phyloP scores from a whole-genome alignment of 768 basidiomycete species.

The Myochromella boudieri region DNA sequence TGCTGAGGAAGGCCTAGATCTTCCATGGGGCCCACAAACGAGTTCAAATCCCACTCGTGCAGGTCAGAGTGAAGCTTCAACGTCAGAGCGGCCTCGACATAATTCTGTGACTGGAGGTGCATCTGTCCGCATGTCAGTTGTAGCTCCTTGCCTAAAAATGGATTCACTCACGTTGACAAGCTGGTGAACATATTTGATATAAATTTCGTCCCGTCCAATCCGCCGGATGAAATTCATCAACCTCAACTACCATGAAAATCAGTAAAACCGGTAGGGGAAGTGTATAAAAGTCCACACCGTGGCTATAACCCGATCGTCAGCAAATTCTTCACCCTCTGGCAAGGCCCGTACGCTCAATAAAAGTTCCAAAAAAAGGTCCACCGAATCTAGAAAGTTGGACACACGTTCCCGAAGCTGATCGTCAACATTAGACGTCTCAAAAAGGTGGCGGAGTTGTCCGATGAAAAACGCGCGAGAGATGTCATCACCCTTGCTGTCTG shows the following conservation, averaged over 20 bases:
- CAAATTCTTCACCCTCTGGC: conserved; percentile 91
- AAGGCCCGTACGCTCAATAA: conserved; percentile 84
- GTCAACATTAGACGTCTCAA: conserved; percentile 81
- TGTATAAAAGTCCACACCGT: conserved; percentile 51
- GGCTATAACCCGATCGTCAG: conserved; percentile 92
- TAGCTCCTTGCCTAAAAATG: conserved; percentile 6
- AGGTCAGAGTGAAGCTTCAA: conserved; percentile 93
- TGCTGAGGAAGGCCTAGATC: conserved; percentile 90
- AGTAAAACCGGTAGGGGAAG: conserved; percentile 7
- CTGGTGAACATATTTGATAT: conserved; percentile 95
- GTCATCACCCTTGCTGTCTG: conserved; percentile 87
- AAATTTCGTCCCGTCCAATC: conserved; percentile 91
- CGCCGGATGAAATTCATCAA: conserved; percentile 93
- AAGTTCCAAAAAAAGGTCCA: conserved; percentile 91
- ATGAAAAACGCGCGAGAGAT: conserved; percentile 93
- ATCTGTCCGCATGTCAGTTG: conserved; percentile 49
- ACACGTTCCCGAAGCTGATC: conserved; percentile 77
- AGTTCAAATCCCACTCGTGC: conserved; percentile 84
- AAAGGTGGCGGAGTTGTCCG: conserved; percentile 84
- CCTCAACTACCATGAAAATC: conserved; percentile 52
- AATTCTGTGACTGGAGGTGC: conserved; percentile 86
- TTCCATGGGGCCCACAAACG: conserved; percentile 84
- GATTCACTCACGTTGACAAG: conserved; percentile 72
- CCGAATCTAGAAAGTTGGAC: conserved; percentile 80
- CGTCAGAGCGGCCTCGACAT: conserved; percentile 90